These are phyloP conservation scores for Penicillium antarcticum DNA, from an alignment of 495 filamentous ascomycete genomes.

Conservation along the genomic window DNA sequence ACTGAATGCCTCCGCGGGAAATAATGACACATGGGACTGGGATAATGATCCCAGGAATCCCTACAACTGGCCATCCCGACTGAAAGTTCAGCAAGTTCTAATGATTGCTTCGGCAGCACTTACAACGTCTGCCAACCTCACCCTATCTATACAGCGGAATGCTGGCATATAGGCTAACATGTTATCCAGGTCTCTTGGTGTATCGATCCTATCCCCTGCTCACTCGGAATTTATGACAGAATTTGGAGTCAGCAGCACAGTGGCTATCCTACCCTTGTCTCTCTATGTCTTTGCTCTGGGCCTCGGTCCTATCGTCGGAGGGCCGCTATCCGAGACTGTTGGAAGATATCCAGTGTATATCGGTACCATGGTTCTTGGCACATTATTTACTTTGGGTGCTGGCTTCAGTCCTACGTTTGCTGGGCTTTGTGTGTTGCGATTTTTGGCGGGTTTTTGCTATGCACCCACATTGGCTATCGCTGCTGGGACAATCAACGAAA, in stretches of 20 bases:
- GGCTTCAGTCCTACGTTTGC: slow-evolving; percentile 56
- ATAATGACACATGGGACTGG: slow-evolving; percentile 6
- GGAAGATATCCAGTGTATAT: slow-evolving; percentile 56
- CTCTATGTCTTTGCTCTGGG: slow-evolving; percentile 56
- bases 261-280: slow-evolving; percentile 52
- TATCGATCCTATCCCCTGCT: slow-evolving; percentile 52
- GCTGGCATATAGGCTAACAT: background rate
- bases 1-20: background rate
- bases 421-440: slow-evolving; percentile 52
- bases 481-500: slow-evolving; percentile 45
- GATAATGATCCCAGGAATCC: slow-evolving; percentile 21
- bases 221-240: slow-evolving; percentile 36
- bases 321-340: slow-evolving; percentile 58
- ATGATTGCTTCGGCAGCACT: slow-evolving; percentile 20
- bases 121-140: slow-evolving; percentile 13
- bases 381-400: slow-evolving; percentile 61
- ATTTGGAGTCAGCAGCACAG: slow-evolving; percentile 48
- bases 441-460: slow-evolving; percentile 56
- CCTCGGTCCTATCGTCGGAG: slow-evolving; percentile 57
- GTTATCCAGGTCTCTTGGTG: slow-evolving; percentile 43
- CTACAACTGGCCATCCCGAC: slow-evolving; percentile 20
- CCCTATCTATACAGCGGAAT: background rate
- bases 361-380: slow-evolving; percentile 46
- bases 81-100: slow-evolving; percentile 14
- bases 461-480: slow-evolving; percentile 39